These are phyloP conservation scores for Cytospora chrysosperma DNA, from an alignment of 2,329 filamentous ascomycete species.

Conservation along the genomic window DNA sequence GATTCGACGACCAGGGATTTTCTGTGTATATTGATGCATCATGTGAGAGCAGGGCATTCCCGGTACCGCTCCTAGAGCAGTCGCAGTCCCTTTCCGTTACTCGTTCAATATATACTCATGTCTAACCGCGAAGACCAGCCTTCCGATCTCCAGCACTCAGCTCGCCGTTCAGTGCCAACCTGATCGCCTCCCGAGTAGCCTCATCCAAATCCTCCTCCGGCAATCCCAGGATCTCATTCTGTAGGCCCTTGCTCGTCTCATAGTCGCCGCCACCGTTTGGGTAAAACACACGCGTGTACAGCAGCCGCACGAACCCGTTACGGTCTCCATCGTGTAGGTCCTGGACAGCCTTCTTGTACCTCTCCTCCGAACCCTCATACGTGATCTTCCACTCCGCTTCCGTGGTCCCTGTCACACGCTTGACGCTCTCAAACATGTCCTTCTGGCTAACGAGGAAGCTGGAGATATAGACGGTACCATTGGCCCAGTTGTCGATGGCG, in stretches of 20 bases:
- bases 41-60: not conserved
- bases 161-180: not conserved
- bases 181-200: slow-evolving; percentile 40
- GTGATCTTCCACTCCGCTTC: slow-evolving; percentile 61
- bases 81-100: not conserved
- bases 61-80: not conserved
- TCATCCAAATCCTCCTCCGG: slow-evolving; percentile 59
- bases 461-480: slow-evolving; percentile 50
- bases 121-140: not conserved
- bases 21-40: not conserved
- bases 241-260: slow-evolving; percentile 37
- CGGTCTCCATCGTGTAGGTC: slow-evolving; percentile 43
- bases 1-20: not conserved
- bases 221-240: slow-evolving; percentile 57
- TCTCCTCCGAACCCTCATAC: slow-evolving; percentile 44
- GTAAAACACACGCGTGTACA: slow-evolving; percentile 59
- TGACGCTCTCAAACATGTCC: slow-evolving; percentile 63
- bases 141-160: not conserved
- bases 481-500: slow-evolving; percentile 30
- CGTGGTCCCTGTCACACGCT: slow-evolving; percentile 56
- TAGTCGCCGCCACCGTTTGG: slow-evolving; percentile 43
- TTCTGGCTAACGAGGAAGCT: slow-evolving; percentile 61
- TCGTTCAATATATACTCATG: not conserved
- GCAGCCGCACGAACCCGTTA: slow-evolving; percentile 45
- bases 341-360: slow-evolving; percentile 48